Evolutionary conservation across 768 basidiomycete species (phyloP), one percentile per base, ranked within the genome.

Genomic region (Lepiota brunneoincarnata): DNA sequence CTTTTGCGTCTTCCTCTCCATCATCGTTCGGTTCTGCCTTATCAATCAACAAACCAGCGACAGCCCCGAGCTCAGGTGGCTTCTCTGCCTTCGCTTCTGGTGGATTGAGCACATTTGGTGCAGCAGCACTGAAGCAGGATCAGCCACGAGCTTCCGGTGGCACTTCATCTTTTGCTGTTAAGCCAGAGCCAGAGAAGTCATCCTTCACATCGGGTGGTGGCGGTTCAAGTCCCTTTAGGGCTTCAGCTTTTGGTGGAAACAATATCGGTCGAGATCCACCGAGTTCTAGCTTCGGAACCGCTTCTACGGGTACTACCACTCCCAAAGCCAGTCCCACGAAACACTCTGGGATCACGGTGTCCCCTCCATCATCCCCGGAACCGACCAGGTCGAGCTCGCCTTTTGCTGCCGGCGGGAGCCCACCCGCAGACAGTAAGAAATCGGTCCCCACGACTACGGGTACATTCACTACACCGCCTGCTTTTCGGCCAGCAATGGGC

Each of bases 401-500:
- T 23, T 52, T 53, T 23, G 42, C 28, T 45, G 24, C 18, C 51
- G 34, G 6, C 28, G 17, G 31, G 10, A 18, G 15, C 15, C 41
- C 50, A 6, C 17, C 51, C n/a, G 4, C 40, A n/a, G 46, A 43
- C 17, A 45, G 15, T n/a, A 55, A 28, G 17, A 35, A 49, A 34
- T 14, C 45, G 31, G 11, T 20, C 6, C 11, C 31, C 31, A 3
- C 28, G 2, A 23, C 47, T 26, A n/a, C 55, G n/a, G 37, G 15
- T 24, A 36, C 39, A 18, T 31, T 44, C 12, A 42, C 58, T 1
- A 58, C 60, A 12, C 37, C 56, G n/a, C 57, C 62, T 10, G 55
- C 64, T 1, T 71, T 73, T 59, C 69, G 65, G 48, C 75, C 75
- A 28, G 70, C 75, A 3, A 51, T 66, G 41, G 77, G 76, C 1